A percentile compares a stretch with the other conserved stretches of the same genome.
Conservation (phyloP, 768 basidiomycete species). For the Kwoniella sp. region DNA sequence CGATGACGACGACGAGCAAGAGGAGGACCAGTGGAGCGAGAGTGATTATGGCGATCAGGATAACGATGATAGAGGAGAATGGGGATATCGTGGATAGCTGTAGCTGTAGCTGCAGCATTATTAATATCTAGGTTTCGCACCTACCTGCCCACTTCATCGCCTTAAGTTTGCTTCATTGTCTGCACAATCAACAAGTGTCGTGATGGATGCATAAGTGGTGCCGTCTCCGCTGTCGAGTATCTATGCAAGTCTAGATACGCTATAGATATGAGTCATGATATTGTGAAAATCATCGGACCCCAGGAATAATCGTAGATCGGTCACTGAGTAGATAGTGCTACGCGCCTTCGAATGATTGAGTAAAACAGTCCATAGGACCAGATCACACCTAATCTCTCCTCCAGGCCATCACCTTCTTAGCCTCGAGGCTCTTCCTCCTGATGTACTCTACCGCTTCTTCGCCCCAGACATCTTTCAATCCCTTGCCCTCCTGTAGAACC, state of each 20-base stretch:
- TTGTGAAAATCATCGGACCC: too few relatives aligned
- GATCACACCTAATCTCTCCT: slow-evolving; percentile 22
- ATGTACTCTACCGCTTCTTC: slow-evolving; percentile 66
- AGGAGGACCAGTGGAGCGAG: slow-evolving; percentile 16
- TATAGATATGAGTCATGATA: not conserved
- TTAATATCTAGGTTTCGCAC: too few relatives aligned
- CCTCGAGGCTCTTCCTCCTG: slow-evolving; percentile 64
- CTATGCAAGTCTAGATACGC: slow-evolving; percentile 1
- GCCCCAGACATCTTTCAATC: slow-evolving; percentile 72
- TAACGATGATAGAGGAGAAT: slow-evolving; percentile 26
- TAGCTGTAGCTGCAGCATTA: not conserved
- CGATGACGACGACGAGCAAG: slow-evolving; percentile 12
- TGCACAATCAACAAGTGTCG: too few relatives aligned
- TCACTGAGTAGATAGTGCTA: too few relatives aligned
- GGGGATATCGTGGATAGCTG: slow-evolving; percentile 23
- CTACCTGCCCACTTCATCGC: too few relatives aligned
- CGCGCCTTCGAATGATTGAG: too few relatives aligned
- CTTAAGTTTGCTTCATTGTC: too few relatives aligned
- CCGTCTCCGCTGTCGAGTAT: not conserved
- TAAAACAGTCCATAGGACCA: too few relatives aligned
- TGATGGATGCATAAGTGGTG: slow-evolving; percentile 5
- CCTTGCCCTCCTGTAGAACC: slow-evolving; percentile 53
- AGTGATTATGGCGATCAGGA: slow-evolving; percentile 24
- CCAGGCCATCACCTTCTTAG: slow-evolving; percentile 58
- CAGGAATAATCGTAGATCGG: not conserved